A percentile compares a stretch with the other conserved stretches of the same genome.
Evolutionary conservation across 495 filamentous ascomycete species (phyloP).

Genomic region (Hypoxylon crocopeplum): DNA sequence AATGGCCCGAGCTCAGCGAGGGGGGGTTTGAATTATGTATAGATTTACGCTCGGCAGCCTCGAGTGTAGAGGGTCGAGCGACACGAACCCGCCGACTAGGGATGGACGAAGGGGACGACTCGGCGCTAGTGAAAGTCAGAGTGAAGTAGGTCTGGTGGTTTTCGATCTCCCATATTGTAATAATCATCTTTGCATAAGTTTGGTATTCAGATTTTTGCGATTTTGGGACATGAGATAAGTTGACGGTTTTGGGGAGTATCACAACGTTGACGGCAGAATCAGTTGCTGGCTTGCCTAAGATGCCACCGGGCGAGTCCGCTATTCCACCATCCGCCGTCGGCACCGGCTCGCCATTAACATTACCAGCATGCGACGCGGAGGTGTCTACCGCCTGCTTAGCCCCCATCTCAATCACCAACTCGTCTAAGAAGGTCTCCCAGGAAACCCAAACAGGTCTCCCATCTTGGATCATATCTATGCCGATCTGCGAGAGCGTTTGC

Average conservation of each 20-base stretch:
- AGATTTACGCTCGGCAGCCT: conserved; percentile 44
- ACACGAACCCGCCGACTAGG: conserved; percentile 33
- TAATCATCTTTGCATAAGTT: conserved; percentile 68
- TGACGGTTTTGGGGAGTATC: conserved; percentile 48
- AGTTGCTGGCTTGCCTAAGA: conserved; percentile 38
- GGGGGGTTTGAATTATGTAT: conserved; percentile 48
- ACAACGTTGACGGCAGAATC: conserved; percentile 65
- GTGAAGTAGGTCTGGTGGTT: conserved; percentile 65
- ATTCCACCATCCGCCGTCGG: conserved; percentile 18
- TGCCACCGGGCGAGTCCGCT: neutral
- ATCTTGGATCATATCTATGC: conserved; percentile 67
- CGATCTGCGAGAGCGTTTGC: conserved; percentile 63
- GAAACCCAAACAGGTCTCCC: conserved; percentile 59
- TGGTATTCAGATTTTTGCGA: conserved; percentile 48
- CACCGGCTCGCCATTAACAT: conserved; percentile 22
- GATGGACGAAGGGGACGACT: conserved; percentile 37
- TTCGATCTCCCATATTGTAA: conserved; percentile 68
- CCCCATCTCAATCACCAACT: conserved; percentile 55
- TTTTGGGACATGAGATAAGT: conserved; percentile 30
- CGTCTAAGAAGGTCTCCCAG: conserved; percentile 63
- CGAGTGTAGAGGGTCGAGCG: conserved; percentile 42
- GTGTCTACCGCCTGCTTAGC: conserved; percentile 22
- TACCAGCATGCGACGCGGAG: neutral
- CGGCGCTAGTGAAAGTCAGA: conserved; percentile 66
- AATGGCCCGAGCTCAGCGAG: conserved; percentile 51